Conservation (phyloP, 331 rosid species). For the Quercus phellos region DNA sequence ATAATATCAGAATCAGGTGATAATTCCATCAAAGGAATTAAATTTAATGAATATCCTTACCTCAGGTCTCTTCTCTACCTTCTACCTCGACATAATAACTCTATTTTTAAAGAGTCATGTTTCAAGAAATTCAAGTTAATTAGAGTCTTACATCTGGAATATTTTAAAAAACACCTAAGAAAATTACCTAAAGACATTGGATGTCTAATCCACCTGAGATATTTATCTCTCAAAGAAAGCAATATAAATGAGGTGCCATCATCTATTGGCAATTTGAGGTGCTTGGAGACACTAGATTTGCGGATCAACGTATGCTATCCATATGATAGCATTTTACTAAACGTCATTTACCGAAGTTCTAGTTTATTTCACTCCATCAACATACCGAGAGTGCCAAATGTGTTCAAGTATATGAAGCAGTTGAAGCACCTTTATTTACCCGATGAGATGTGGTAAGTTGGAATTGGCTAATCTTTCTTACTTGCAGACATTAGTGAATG, state of each 20-base stretch:
- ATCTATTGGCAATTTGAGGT: slow-evolving; percentile 39
- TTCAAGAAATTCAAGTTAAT: slow-evolving; percentile 37
- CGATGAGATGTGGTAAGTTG: slow-evolving; percentile 9
- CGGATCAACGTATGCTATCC: background rate
- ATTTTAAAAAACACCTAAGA: background rate
- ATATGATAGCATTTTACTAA: background rate
- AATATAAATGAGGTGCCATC: slow-evolving; percentile 32
- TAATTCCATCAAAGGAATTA: background rate
- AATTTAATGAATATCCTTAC: slow-evolving; percentile 23
- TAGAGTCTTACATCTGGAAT: slow-evolving; percentile 47
- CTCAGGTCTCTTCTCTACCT: slow-evolving; percentile 42
- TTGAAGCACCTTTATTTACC: slow-evolving; percentile 46
- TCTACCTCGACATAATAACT: rapidly evolving
- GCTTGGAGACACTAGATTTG: slow-evolving; percentile 39
- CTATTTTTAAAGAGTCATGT: slow-evolving; percentile 26
- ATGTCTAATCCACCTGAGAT: slow-evolving; percentile 37
- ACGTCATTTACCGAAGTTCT: rapidly evolving
- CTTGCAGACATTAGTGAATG: slow-evolving; percentile 36
- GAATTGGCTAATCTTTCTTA: slow-evolving; percentile 16
- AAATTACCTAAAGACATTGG: slow-evolving; percentile 46
- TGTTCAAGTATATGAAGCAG: slow-evolving; percentile 28
- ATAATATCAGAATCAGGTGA: slow-evolving; percentile 8
- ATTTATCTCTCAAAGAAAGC: slow-evolving; percentile 26
- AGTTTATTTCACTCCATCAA: too few relatives aligned
- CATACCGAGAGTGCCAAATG: slow-evolving; percentile 24